A percentile compares a stretch with the other conserved stretches of the same genome.
Evolutionary conservation across 257 asterid species (phyloP).

Genomic region (Fraxinus americana): DNA sequence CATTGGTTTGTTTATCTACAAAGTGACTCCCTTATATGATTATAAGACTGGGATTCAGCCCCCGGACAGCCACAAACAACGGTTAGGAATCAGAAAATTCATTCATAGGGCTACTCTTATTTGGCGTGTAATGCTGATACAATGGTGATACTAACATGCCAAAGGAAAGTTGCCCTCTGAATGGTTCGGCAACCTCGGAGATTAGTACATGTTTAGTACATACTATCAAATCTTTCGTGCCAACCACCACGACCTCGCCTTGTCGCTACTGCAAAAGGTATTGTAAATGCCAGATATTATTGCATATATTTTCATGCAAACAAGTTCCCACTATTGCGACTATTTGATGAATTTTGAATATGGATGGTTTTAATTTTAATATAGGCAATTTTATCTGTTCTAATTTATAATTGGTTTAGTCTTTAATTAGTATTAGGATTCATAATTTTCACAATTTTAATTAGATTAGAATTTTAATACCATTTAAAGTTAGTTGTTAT

Average conservation of each 20-base stretch:
- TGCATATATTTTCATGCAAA: too few relatives aligned
- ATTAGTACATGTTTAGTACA: neutral
- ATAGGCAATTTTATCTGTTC: too few relatives aligned
- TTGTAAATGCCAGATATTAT: neutral
- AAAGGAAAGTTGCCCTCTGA: slow-evolving; percentile 72
- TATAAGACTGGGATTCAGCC: neutral
- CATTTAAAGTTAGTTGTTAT: too few relatives aligned
- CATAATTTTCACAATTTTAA: too few relatives aligned
- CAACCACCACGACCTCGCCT: neutral
- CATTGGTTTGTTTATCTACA: slow-evolving; percentile 36
- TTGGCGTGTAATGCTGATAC: slow-evolving; percentile 45
- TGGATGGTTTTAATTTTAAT: too few relatives aligned
- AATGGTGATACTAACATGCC: slow-evolving; percentile 38
- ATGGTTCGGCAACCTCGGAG: slow-evolving; percentile 28
- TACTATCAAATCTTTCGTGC: neutral
- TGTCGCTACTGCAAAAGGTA: slow-evolving; percentile 13
- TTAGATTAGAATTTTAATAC: too few relatives aligned
- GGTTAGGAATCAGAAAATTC: neutral
- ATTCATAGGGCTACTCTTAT: slow-evolving; percentile 49
- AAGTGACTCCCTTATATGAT: neutral
- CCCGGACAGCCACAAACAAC: neutral
- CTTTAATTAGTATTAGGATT: too few relatives aligned
- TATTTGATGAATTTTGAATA: too few relatives aligned
- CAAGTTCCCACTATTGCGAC: too few relatives aligned
- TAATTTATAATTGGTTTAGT: too few relatives aligned